A percentile compares a stretch with the other conserved stretches of the same genome.
Evolutionary conservation across 1,284 basidiomycete species (phyloP).

Genomic region (Pterulicium gracile): DNA sequence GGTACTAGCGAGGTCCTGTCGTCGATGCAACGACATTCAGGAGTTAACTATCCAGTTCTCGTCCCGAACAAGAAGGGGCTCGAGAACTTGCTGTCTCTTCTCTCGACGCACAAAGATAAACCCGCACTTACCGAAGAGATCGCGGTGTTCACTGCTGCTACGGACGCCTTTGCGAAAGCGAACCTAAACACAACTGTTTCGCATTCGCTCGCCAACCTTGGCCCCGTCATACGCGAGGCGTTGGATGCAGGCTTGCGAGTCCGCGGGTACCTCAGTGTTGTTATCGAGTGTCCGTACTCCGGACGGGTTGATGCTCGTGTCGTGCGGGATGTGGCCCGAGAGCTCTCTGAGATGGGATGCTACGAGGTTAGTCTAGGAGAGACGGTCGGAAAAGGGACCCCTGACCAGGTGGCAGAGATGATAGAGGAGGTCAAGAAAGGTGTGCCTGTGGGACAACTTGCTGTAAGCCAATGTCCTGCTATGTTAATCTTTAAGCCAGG

Average conservation of each 20-base stretch:
- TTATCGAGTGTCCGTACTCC: constrained; percentile 80
- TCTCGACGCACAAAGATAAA: constrained; percentile 25
- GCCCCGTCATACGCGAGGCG: constrained; percentile 55
- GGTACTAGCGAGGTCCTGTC: constrained; percentile 68
- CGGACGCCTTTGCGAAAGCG: constrained; percentile 78
- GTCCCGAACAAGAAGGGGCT: constrained; percentile 80
- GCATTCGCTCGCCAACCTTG: constrained; percentile 62
- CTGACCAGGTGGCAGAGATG: constrained; percentile 54
- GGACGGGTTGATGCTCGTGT: constrained; percentile 61
- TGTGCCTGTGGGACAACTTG: constrained; percentile 54
- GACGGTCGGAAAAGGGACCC: constrained; percentile 84
- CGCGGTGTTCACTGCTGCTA: constrained; percentile 83
- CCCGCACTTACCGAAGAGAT: constrained; percentile 70
- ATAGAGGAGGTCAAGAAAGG: constrained; percentile 60
- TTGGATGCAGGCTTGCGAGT: constrained; percentile 57
- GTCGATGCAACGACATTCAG: constrained; percentile 39
- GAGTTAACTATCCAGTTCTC: constrained; percentile 72
- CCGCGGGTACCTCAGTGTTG: constrained; percentile 81
- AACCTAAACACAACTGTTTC: constrained; percentile 77
- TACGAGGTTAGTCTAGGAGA: constrained; percentile 91
- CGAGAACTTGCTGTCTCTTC: constrained; percentile 49
- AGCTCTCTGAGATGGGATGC: constrained; percentile 82
- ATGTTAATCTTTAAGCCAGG: constrained; percentile 4
- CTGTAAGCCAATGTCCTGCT: constrained; percentile 42
- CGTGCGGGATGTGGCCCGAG: constrained; percentile 65